These are phyloP conservation scores for Leucocoprinus birnbaumii DNA, from an alignment of 768 basidiomycete species.

Conservation along the genomic window DNA sequence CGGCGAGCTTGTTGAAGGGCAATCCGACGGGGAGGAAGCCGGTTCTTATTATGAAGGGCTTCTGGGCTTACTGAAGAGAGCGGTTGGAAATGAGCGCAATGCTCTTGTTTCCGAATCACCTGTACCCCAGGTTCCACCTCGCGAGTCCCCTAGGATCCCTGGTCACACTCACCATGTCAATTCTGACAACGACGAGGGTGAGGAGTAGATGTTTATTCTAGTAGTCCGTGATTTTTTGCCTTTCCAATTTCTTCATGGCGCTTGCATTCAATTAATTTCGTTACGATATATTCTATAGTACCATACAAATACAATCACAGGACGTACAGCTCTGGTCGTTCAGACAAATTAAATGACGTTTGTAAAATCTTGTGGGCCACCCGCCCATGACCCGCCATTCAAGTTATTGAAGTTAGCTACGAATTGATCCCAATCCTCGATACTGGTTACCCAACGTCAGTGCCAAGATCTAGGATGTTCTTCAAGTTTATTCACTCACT, in stretches of 20 bases:
- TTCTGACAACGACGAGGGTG: neutral
- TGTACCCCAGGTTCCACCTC: neutral
- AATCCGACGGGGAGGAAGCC: no score
- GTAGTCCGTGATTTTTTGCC: no score
- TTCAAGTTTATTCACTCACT: conserved; percentile 32
- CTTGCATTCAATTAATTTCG: no score
- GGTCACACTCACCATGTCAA: neutral
- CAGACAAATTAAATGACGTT: neutral
- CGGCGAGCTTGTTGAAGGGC: no score
- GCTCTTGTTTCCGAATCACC: neutral
- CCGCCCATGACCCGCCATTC: neutral
- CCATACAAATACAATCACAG: no score
- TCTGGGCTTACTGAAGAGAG: no score
- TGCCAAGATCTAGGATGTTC: neutral
- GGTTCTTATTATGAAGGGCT: no score
- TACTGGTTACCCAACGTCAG: conserved; percentile 12
- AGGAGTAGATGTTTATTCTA: no score
- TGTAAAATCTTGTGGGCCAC: neutral
- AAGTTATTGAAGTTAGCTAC: conserved; percentile 13
- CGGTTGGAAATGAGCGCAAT: neutral
- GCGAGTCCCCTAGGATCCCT: neutral
- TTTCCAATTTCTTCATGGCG: no score
- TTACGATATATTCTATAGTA: no score
- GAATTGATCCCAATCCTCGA: conserved; percentile 21
- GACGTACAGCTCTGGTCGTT: no score